A percentile compares a stretch with the other conserved stretches of the same genome.
phyloP scores from a whole-genome alignment of 305 asterid genomes.

The Solanum chacoense region DNA sequence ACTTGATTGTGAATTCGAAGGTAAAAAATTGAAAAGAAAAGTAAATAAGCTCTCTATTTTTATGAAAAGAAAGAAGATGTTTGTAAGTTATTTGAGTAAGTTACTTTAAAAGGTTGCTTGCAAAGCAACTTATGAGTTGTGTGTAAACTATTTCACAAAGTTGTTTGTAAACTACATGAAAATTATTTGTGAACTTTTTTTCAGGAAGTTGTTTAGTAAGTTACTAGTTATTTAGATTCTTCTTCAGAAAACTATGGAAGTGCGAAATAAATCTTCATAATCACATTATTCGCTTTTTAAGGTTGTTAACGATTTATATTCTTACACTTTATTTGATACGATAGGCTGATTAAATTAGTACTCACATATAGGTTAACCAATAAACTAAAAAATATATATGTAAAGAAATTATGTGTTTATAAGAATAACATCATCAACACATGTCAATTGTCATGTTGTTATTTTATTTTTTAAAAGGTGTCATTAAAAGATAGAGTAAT shows the following conservation, averaged over 20 bases:
- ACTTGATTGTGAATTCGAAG: not conserved
- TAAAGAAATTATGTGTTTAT: not conserved
- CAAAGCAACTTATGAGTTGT: not conserved
- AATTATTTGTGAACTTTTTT: not conserved
- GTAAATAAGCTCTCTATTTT: not conserved
- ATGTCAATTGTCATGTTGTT: not conserved
- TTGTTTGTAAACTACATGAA: not conserved
- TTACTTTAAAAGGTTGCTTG: not conserved
- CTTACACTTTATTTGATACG: not conserved
- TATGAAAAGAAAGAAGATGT: not conserved
- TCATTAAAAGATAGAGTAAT: not conserved
- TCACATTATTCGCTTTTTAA: not conserved
- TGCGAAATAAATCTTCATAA: not conserved
- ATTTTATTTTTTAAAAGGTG: too few species aligned
- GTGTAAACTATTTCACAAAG: not conserved
- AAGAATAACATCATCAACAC: not conserved
- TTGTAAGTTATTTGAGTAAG: not conserved
- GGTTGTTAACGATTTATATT: not conserved
- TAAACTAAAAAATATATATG: not conserved
- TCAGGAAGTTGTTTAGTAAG: not conserved
- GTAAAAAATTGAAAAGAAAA: too few species aligned
- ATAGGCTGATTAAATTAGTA: not conserved
- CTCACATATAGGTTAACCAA: not conserved
- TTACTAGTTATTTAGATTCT: not conserved
- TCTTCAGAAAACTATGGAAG: not conserved